Evolutionary conservation across 495 filamentous ascomycete genomes (phyloP).

Genomic region (Podospora appendiculata): DNA sequence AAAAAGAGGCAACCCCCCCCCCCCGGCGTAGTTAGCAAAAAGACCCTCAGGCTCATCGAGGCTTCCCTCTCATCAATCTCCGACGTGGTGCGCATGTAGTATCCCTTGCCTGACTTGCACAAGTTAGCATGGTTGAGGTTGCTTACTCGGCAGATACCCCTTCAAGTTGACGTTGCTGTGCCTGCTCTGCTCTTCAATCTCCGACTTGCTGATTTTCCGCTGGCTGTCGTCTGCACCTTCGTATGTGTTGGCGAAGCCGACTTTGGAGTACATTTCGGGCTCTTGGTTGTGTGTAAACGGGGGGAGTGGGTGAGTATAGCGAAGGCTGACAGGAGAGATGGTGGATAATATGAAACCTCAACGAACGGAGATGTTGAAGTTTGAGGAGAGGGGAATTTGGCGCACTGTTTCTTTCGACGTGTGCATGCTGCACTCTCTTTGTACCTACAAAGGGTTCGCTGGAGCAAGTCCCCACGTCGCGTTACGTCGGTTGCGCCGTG

Average conservation of each 20-base stretch:
- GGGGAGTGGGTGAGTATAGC: too few species aligned
- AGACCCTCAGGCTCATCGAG: background rate
- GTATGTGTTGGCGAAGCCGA: conserved; percentile 13
- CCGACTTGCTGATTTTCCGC: conserved; percentile 6
- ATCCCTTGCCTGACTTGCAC: background rate
- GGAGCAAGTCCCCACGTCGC: too few species aligned
- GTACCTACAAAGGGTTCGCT: too few species aligned
- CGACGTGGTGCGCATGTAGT: background rate
- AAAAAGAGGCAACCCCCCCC: background rate
- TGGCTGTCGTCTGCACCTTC: conserved; percentile 11
- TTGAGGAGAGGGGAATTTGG: too few species aligned
- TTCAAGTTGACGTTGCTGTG: conserved; percentile 16
- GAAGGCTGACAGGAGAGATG: too few species aligned
- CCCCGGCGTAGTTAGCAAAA: background rate
- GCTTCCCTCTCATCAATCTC: background rate
- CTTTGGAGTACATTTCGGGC: conserved; percentile 11
- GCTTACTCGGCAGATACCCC: conserved; percentile 16
- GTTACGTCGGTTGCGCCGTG: too few species aligned
- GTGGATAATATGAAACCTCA: too few species aligned
- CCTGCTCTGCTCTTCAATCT: conserved; percentile 10
- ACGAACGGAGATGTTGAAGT: too few species aligned
- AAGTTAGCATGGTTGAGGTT: background rate
- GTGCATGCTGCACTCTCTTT: too few species aligned
- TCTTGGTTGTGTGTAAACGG: too few species aligned
- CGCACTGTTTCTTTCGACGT: too few species aligned